Evolutionary conservation across 106 monocot species (phyloP), one percentile per base, ranked within the genome.

Genomic region (Acorus gramineus): DNA sequence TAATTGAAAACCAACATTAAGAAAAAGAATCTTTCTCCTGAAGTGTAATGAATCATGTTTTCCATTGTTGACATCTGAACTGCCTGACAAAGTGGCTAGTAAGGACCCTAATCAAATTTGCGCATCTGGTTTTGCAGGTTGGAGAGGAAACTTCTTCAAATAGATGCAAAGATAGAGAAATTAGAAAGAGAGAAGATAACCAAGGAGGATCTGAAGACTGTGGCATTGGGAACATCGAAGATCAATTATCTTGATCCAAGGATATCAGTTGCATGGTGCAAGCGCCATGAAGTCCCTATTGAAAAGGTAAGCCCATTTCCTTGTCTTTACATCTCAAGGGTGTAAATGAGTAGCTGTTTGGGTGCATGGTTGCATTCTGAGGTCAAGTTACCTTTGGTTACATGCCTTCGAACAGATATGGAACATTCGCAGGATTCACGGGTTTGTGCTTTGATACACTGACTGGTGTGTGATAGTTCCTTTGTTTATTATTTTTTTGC

Each of bases 171-270:
- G 50, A 89, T 93, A 69, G 85, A 89, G 55, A 89, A 89, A 64
- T 80, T 89, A 71, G 93, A 93, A 72, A 50, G 83, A 57, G 78
- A 83, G 53, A 89, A 73, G 60, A 82, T 61, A 55, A 72, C 70
- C 12, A 89, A 93, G 52, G 93, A 93, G 71, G 93, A 89, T 69
- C 64, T 93, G 60, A 93, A 93, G 69, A 89, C 85, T 3, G 82
- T 93, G 6, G 93, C 93, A 51, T 57, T 93, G 10, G 93, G 93
- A 2, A 93, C 93, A 11, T 93, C 89, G 44, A 93, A 93, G 74
- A 89, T 89, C 56, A 93, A 93, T 56, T 93, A 93, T 53, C 85
- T 88, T 60, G 93, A 93, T 81, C 93, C 93, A 49, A 80, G 93
- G 63, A 93, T 89, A 64, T 62, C 89, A 44, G 89, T 89, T 71